These are phyloP conservation scores for Epithele typhae DNA, from an alignment of 768 basidiomycete species.

Conservation along the genomic window DNA sequence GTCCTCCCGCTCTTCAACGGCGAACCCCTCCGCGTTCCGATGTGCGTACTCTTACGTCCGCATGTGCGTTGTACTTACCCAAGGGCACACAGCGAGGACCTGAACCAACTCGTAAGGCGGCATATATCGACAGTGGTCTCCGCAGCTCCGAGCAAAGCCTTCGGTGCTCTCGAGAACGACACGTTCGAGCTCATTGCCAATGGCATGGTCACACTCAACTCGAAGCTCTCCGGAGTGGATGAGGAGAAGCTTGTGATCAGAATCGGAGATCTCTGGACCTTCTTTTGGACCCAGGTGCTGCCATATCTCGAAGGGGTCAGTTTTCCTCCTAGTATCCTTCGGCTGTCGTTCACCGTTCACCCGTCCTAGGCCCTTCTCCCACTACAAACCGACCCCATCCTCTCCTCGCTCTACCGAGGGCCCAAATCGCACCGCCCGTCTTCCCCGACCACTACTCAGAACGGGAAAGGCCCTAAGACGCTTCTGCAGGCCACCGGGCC, in stretches of 20 bases:
- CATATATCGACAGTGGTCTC: slow-evolving; percentile 76
- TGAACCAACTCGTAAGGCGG: slow-evolving; percentile 75
- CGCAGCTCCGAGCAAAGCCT: slow-evolving; percentile 66
- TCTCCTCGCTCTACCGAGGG: slow-evolving; percentile 65
- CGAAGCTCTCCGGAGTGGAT: slow-evolving; percentile 71
- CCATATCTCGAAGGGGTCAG: slow-evolving; percentile 82
- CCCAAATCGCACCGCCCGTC: slow-evolving; percentile 45
- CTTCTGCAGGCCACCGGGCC: slow-evolving; percentile 33
- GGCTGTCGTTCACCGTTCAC: slow-evolving; percentile 22
- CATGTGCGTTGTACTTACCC: neutral
- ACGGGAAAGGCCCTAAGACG: slow-evolving; percentile 38
- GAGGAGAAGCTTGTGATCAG: slow-evolving; percentile 74
- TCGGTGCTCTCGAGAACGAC: slow-evolving; percentile 72
- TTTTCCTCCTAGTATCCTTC: slow-evolving; percentile 36
- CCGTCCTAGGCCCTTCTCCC: slow-evolving; percentile 51
- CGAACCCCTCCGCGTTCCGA: slow-evolving; percentile 77
- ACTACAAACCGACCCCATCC: slow-evolving; percentile 54
- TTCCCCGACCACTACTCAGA: slow-evolving; percentile 50
- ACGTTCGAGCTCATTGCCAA: slow-evolving; percentile 77
- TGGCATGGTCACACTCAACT: slow-evolving; percentile 91
- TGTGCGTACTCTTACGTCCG: slow-evolving; percentile 42
- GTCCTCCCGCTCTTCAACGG: slow-evolving; percentile 91
- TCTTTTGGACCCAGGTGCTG: slow-evolving; percentile 89
- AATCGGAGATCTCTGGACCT: slow-evolving; percentile 86
- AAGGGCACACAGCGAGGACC: slow-evolving; percentile 60